Evolutionary conservation across 371 early-diverging fungal species (phyloP).

Genomic region (Dichotomocladium elegans): DNA sequence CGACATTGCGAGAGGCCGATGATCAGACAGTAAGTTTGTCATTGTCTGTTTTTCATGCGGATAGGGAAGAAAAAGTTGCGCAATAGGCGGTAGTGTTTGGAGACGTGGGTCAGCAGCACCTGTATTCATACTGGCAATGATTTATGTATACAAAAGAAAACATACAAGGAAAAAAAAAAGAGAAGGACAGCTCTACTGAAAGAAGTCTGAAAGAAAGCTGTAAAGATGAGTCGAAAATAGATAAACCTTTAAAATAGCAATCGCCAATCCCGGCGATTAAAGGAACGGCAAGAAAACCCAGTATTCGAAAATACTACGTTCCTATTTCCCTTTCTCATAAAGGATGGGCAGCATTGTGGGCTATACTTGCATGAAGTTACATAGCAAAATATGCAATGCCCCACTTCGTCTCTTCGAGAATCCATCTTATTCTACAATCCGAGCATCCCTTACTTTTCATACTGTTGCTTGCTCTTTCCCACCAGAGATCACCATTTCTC

Average conservation of each 20-base stretch:
- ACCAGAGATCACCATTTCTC: not conserved
- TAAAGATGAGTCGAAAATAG: not conserved
- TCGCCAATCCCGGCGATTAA: slow-evolving; percentile 3
- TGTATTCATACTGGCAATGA: not conserved
- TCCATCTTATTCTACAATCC: not conserved
- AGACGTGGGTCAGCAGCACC: slow-evolving; percentile 12
- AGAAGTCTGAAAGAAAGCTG: not conserved
- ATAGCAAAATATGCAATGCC: not conserved
- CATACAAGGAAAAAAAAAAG: slow-evolving; percentile 1
- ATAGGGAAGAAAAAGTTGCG: slow-evolving; percentile 16
- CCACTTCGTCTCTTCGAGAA: not conserved
- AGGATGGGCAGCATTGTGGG: not conserved
- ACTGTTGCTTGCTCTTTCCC: not conserved
- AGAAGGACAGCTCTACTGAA: not conserved
- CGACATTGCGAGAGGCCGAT: not conserved
- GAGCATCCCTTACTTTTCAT: not conserved
- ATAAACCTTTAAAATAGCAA: slow-evolving; percentile 7
- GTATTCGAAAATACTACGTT: not conserved
- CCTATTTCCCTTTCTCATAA: slow-evolving; percentile 3
- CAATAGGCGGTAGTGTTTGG: slow-evolving; percentile 20
- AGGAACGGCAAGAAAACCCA: slow-evolving; percentile 4
- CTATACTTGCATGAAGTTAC: not conserved
- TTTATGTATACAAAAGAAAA: not conserved
- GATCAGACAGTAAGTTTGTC: not conserved
- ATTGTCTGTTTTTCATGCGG: slow-evolving; percentile 7